phyloP scores from a whole-genome alignment of 768 basidiomycete species.

The Butyriboletus loyo region DNA sequence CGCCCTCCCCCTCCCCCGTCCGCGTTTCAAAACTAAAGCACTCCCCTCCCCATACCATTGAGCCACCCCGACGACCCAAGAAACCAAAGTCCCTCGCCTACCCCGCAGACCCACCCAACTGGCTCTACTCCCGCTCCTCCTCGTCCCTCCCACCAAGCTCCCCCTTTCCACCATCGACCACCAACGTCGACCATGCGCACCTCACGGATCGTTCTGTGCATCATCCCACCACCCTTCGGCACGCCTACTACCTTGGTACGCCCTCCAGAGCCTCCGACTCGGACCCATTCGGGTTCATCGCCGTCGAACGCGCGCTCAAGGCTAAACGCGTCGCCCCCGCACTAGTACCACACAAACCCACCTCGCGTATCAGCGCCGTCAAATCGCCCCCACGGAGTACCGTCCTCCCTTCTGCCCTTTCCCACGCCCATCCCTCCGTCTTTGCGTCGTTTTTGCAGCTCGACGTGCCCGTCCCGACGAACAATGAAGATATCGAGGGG shows the following conservation, averaged over 20 bases:
- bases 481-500: slow-evolving; percentile 32
- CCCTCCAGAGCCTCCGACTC: slow-evolving; percentile 33
- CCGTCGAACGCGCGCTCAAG: slow-evolving; percentile 50
- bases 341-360: slow-evolving; percentile 8
- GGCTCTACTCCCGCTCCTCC: slow-evolving; percentile 22
- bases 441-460: slow-evolving; percentile 34
- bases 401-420: slow-evolving; percentile 13
- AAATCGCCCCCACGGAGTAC: slow-evolving; percentile 21
- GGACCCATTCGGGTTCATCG: slow-evolving; percentile 59
- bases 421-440: slow-evolving; percentile 10
- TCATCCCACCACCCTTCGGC: slow-evolving; percentile 2
- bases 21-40: slow-evolving; percentile 23
- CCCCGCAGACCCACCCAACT: slow-evolving; percentile 32
- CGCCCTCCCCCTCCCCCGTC: slow-evolving; percentile 30
- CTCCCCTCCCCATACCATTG: slow-evolving; percentile 8
- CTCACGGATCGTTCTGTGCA: neutral
- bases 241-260: slow-evolving; percentile 20
- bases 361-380: slow-evolving; percentile 8
- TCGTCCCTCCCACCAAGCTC: slow-evolving; percentile 37
- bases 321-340: slow-evolving; percentile 32
- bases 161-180: slow-evolving; percentile 26
- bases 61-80: slow-evolving; percentile 32
- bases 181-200: slow-evolving; percentile 9
- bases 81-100: slow-evolving; percentile 31
- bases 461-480: slow-evolving; percentile 33